phyloP scores from a whole-genome alignment of 805 yeast species.

The Metschnikowia corniflorae region DNA sequence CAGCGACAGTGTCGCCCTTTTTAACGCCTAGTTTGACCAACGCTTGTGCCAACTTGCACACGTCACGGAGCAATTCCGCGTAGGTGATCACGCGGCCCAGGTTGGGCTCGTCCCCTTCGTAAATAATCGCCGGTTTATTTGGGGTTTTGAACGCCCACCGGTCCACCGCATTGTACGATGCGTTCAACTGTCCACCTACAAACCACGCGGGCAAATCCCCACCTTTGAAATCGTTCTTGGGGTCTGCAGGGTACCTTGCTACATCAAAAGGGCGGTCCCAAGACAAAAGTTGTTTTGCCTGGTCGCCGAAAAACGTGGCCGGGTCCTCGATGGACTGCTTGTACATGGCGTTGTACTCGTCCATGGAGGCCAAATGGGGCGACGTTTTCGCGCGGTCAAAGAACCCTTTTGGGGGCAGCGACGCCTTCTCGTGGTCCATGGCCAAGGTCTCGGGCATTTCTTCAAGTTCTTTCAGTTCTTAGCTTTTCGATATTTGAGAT shows the following conservation, averaged over 20 bases:
- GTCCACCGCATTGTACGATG: conserved; percentile 90
- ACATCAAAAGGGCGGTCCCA: conserved; percentile 79
- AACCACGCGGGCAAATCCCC: conserved; percentile 91
- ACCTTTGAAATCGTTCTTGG: conserved; percentile 45
- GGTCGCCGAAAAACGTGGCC: conserved; percentile 70
- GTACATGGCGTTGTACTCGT: conserved; percentile 45
- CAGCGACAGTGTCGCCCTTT: conserved; percentile 95
- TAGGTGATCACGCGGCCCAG: conserved; percentile 75
- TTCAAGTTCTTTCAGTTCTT: no score
- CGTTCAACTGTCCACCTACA: conserved; percentile 87
- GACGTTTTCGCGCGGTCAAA: conserved; percentile 13
- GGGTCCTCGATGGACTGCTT: conserved; percentile 77
- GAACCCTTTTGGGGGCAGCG: conserved; percentile 19
- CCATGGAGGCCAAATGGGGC: conserved; percentile 17
- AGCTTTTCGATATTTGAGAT: no score
- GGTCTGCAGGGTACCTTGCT: conserved; percentile 55
- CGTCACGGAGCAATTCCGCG: conserved; percentile 81
- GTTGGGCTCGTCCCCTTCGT: conserved; percentile 89
- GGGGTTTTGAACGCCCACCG: conserved; percentile 91
- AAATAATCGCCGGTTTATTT: conserved; percentile 76
- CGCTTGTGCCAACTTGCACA: conserved; percentile 81
- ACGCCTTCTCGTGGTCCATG: conserved; percentile 22
- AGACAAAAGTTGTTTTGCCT: conserved; percentile 65
- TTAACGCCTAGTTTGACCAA: conserved; percentile 80
- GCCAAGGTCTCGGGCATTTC: conserved; percentile 19